A percentile compares a stretch with the other conserved stretches of the same genome.
phyloP scores from a whole-genome alignment of 2,329 filamentous ascomycete genomes.

The Beauveria scarabaeidicola region DNA sequence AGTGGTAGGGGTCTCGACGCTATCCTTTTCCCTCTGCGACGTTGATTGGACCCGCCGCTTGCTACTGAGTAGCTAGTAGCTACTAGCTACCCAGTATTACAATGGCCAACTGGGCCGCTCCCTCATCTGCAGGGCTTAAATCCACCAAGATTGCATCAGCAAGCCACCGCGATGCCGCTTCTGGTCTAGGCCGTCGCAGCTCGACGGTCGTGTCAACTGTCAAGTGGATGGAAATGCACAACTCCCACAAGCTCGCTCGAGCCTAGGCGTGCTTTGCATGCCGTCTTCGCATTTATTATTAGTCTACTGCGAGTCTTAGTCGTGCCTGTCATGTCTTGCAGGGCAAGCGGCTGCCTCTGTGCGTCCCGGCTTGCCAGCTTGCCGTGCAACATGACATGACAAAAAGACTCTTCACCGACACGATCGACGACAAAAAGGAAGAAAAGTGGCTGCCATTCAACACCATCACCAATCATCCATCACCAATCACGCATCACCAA shows the following conservation, averaged over 20 bases:
- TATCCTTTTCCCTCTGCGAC: not conserved
- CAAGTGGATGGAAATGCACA: not conserved
- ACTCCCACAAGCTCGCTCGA: not conserved
- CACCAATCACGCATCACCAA: not conserved
- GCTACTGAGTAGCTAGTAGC: not conserved
- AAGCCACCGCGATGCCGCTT: slow-evolving; percentile 2
- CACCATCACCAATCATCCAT: not conserved
- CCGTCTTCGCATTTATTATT: not conserved
- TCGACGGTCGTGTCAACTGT: not conserved
- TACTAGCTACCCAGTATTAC: too few species aligned
- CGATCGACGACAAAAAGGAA: not conserved
- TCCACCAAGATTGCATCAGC: not conserved
- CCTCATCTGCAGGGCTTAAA: not conserved
- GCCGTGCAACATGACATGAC: not conserved
- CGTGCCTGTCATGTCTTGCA: not conserved
- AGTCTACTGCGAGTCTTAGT: not conserved
- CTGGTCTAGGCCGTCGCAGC: not conserved
- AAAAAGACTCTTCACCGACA: not conserved
- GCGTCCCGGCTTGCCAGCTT: not conserved
- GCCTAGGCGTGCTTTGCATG: not conserved
- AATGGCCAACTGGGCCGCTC: too few species aligned
- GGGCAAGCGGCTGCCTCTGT: not conserved
- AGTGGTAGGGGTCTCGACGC: not conserved
- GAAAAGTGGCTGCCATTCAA: not conserved
- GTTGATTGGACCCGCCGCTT: not conserved